phyloP scores from a whole-genome alignment of 352 stramenopile species.

The Phytophthora idaei region DNA sequence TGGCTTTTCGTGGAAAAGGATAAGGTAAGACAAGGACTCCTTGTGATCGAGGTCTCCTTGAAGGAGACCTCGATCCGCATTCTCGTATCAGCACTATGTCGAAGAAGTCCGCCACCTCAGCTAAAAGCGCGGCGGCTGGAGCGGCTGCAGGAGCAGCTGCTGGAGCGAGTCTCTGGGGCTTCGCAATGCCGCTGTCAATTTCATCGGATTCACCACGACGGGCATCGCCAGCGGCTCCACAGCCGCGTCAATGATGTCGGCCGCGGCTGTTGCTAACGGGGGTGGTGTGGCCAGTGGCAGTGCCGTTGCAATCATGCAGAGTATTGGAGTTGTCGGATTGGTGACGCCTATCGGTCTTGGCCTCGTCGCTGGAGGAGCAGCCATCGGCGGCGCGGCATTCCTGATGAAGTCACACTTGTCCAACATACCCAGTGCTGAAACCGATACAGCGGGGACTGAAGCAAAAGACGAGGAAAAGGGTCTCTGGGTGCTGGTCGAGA shows the following conservation, averaged over 20 bases:
- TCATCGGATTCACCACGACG: slow-evolving; percentile 45
- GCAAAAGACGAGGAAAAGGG: slow-evolving; percentile 4
- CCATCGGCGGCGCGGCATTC: slow-evolving; percentile 18
- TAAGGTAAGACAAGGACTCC: too few species aligned
- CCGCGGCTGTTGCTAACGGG: slow-evolving; percentile 51
- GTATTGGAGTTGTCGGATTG: slow-evolving; percentile 50
- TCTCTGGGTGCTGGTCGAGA: slow-evolving; percentile 25
- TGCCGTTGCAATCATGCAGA: slow-evolving; percentile 51
- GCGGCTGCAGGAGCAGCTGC: slow-evolving; percentile 28
- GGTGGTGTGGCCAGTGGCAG: slow-evolving; percentile 50
- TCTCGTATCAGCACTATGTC: slow-evolving; percentile 5
- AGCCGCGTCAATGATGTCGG: slow-evolving; percentile 63
- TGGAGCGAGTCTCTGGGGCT: slow-evolving; percentile 28
- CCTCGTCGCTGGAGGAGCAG: slow-evolving; percentile 27
- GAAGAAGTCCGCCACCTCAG: slow-evolving; percentile 2
- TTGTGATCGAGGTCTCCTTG: too few species aligned
- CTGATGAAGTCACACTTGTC: slow-evolving; percentile 5
- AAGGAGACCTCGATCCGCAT: background rate
- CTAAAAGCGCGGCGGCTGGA: slow-evolving; percentile 3
- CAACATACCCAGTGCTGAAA: background rate
- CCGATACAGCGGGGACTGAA: background rate
- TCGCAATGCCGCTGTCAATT: slow-evolving; percentile 30
- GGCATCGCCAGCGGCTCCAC: slow-evolving; percentile 50
- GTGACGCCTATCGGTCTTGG: slow-evolving; percentile 31
- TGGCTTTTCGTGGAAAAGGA: too few species aligned